Evolutionary conservation across 176 grass and related monocot species (phyloP), one percentile per base, ranked within the genome.

Genomic region (Zoysia japonica): DNA sequence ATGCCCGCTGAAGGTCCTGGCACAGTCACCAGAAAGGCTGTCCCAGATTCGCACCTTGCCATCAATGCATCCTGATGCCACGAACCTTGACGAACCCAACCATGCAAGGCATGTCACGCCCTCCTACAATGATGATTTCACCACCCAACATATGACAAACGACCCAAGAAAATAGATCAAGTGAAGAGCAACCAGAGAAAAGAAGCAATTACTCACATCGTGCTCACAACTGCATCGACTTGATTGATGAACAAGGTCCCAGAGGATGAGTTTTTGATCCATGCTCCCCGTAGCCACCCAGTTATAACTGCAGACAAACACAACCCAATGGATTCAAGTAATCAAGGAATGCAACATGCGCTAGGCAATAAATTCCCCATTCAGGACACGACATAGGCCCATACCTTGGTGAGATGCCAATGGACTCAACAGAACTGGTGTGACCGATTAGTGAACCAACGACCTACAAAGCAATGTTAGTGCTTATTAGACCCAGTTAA

Each of bases 1-100:
- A n/a, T 91, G 92, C 19, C 92, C 90, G 0, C 66, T 87, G 15
- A 93, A 91, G 3, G 15, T 85, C 84, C 67, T 87, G 12, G 47
- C 65, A 2, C 88, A 84, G 8, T 85, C 89, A 13, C 90, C 96
- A 0, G 96, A 85, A 41, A 98, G 83, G 69, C 90, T 89, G 78
- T 98, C 96, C 96, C 96, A 95, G 67, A 98, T 89, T 9, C 96
- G 78, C 38, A 98, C 90, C 61, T 79, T 91, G 56, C 96, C 86
- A 2, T 94, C 92, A 2, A 94, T 61, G 71, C 90, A 94, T 55
- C 96, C 92, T 10, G 89, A 87, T 14, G 86, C 92, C 0, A 98
- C 88, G 11, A 82, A 98, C 46, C 88, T 89, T n/a, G 96, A 92
- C 6, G 74, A 63, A 12, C 92, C 92, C 20, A 97, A 35, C 93